phyloP scores from a whole-genome alignment of 371 early-diverging fungal species.

The Lichtheimia hyalospora region DNA sequence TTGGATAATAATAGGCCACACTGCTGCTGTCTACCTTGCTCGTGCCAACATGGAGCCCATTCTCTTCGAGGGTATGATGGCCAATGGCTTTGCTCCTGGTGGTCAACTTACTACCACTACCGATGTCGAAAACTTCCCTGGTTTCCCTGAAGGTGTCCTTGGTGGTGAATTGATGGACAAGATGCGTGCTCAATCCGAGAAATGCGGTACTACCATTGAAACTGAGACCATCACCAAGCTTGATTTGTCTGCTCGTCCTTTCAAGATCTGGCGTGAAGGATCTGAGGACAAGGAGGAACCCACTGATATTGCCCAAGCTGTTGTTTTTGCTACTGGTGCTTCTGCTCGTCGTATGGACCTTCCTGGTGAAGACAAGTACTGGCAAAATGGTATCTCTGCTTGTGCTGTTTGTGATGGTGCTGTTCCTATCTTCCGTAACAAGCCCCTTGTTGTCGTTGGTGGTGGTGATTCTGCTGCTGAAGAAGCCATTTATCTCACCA shows the following conservation, averaged over 20 bases:
- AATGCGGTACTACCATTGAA: conserved; percentile 82
- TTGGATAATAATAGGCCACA: conserved; percentile 64
- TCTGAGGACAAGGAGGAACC: conserved; percentile 66
- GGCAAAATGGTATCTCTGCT: conserved; percentile 93
- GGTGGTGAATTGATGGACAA: conserved; percentile 83
- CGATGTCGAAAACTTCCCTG: conserved; percentile 91
- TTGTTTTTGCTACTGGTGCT: conserved; percentile 98
- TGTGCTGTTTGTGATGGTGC: conserved; percentile 99
- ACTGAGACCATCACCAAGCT: conserved; percentile 91
- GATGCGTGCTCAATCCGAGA: conserved; percentile 79
- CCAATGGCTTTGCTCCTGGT: conserved; percentile 86
- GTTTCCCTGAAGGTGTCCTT: conserved; percentile 81
- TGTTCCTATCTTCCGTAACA: conserved; percentile 94
- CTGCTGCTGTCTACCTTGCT: conserved; percentile 94
- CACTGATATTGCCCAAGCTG: conserved; percentile 75
- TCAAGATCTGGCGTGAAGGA: conserved; percentile 92
- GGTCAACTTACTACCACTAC: conserved; percentile 93
- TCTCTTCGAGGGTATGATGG: conserved; percentile 97
- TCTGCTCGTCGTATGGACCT: conserved; percentile 93
- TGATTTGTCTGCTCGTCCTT: conserved; percentile 78
- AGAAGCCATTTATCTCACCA: conserved; percentile 96
- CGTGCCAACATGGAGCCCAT: conserved; percentile 91
- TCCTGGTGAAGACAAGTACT: conserved; percentile 53
- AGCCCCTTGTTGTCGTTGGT: conserved; percentile 93
- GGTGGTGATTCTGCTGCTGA: conserved; percentile 99